Percentiles rank a stretch among this genome's conserved stretches.
phyloP scores from a whole-genome alignment of 164 flowering plant species.

The Berberis thunbergii region DNA sequence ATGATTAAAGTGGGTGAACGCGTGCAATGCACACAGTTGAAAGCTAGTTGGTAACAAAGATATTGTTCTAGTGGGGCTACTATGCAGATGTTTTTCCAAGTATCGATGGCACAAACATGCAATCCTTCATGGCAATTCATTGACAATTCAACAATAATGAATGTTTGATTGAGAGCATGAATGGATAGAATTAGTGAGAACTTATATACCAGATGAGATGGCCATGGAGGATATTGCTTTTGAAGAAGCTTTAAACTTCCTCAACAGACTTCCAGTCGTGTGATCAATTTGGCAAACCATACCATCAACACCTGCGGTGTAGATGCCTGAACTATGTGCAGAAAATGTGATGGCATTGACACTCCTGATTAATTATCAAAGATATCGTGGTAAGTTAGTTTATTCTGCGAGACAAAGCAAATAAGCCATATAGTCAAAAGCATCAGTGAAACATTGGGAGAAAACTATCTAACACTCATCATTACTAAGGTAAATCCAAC shows the following conservation, averaged over 20 bases:
- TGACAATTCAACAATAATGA: no score
- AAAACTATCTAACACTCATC: no score
- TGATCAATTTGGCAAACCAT: slow-evolving; percentile 71
- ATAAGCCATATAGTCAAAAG: neutral
- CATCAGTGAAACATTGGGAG: neutral
- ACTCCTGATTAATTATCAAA: slow-evolving; percentile 45
- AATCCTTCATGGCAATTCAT: no score
- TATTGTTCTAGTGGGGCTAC: no score
- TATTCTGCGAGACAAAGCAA: no score
- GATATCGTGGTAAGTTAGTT: neutral
- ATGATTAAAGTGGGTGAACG: no score
- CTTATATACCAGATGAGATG: slow-evolving; percentile 59
- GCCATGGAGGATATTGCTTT: slow-evolving; percentile 64
- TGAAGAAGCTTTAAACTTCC: slow-evolving; percentile 68
- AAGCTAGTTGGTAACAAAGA: no score
- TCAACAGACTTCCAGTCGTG: slow-evolving; percentile 44
- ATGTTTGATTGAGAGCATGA: neutral
- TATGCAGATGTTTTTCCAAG: no score
- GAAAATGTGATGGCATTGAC: slow-evolving; percentile 62
- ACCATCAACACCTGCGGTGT: slow-evolving; percentile 86
- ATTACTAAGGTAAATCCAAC: no score
- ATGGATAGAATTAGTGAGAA: neutral
- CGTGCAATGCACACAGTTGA: no score
- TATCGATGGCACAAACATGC: no score
- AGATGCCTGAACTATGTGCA: slow-evolving; percentile 40